Conservation (phyloP, 108 stramenopile species). For the Cyclotella sp. region DNA sequence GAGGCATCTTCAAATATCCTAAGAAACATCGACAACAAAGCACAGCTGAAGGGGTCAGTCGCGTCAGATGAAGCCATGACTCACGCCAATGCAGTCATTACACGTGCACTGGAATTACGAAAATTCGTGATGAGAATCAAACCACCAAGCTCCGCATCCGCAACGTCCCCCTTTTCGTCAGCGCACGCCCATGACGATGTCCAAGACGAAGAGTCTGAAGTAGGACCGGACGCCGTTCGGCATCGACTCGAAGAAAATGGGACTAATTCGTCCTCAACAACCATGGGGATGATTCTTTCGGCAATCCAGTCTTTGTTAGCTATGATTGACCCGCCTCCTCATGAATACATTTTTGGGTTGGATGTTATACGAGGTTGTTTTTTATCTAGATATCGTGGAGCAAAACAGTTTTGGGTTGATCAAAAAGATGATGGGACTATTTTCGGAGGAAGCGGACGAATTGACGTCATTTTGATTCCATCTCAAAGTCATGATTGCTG, state of each 20-base stretch:
- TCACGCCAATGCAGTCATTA: conserved; percentile 44
- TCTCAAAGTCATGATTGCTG: conserved; percentile 26
- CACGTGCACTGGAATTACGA: conserved; percentile 57
- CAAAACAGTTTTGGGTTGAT: conserved; percentile 81
- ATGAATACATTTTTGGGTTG: conserved; percentile 81
- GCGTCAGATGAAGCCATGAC: conserved; percentile 19
- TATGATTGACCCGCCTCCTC: conserved; percentile 87
- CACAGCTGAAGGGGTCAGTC: conserved; percentile 7
- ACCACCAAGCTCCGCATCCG: conserved; percentile 35
- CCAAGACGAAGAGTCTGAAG: conserved; percentile 40
- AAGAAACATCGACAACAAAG: conserved; percentile 24
- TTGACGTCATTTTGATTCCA: conserved; percentile 84
- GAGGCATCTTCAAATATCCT: conserved; percentile 21
- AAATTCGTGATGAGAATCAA: conserved; percentile 60
- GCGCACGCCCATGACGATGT: conserved; percentile 30
- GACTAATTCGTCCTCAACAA: conserved; percentile 19
- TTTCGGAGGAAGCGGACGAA: conserved; percentile 29
- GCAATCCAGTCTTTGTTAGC: conserved; percentile 21
- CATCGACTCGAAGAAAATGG: conserved; percentile 59
- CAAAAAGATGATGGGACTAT: conserved; percentile 23
- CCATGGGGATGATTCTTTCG: conserved; percentile 30
- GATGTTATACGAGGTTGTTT: conserved; percentile 83
- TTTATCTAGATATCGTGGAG: conserved; percentile 76
- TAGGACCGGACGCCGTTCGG: conserved; percentile 64
- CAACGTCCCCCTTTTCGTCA: neutral